Conservation (phyloP, 208 protist species). For the Naegleria gruberi region DNA sequence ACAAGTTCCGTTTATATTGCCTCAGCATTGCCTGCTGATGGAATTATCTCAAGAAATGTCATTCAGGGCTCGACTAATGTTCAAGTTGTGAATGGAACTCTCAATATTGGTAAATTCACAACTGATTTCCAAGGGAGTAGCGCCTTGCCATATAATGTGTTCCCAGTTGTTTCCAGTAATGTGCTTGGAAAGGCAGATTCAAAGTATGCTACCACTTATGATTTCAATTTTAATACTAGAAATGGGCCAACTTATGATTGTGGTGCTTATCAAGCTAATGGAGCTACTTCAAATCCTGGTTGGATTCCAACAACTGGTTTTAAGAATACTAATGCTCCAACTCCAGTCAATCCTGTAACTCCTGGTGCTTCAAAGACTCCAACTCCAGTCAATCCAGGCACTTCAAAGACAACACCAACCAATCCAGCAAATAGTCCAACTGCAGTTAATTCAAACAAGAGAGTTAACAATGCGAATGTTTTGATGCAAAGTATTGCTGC, state of each 20-base stretch:
- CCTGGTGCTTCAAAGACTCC: too few species aligned
- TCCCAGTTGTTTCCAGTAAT: neutral
- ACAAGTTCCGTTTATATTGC: neutral
- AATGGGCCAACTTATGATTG: neutral
- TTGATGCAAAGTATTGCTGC: too few species aligned
- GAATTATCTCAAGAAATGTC: neutral
- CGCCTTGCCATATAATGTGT: neutral
- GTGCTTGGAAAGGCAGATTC: neutral
- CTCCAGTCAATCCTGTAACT: too few species aligned
- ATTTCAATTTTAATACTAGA: neutral
- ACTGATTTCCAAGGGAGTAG: neutral
- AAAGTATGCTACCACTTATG: neutral
- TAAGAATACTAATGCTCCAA: neutral
- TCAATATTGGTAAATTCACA: neutral
- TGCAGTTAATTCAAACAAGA: too few species aligned
- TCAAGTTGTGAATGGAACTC: neutral
- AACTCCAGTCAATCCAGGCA: too few species aligned
- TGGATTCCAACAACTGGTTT: neutral
- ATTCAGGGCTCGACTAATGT: neutral
- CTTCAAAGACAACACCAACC: too few species aligned
- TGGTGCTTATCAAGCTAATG: neutral
- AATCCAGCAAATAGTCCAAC: too few species aligned
- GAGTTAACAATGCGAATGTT: too few species aligned
- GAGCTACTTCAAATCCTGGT: neutral
- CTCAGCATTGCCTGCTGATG: neutral